Percentiles rank a stretch among this genome's conserved stretches.
Conservation (phyloP, 805 yeast species). For the Saturnispora mendoncae region DNA sequence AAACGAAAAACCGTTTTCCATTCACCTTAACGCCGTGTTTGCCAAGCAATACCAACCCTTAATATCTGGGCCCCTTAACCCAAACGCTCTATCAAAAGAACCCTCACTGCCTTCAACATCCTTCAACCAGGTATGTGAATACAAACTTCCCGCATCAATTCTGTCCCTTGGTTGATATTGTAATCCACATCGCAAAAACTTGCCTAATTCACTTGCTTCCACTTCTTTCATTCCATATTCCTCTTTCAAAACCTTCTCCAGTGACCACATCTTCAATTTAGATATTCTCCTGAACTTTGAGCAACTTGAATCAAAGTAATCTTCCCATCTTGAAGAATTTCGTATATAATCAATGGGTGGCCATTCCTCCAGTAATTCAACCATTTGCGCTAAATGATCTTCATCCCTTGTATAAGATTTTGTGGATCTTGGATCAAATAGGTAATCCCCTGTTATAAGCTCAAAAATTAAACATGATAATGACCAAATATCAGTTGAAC, state of each 20-base stretch:
- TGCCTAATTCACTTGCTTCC: slow-evolving; percentile 33
- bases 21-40: neutral
- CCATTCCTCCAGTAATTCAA: slow-evolving; percentile 38
- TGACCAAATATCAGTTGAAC: slow-evolving; percentile 56
- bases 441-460: slow-evolving; percentile 50
- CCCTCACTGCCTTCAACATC: slow-evolving; percentile 20
- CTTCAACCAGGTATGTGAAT: slow-evolving; percentile 46
- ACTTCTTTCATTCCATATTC: slow-evolving; percentile 39
- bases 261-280: slow-evolving; percentile 43
- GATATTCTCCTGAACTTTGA: slow-evolving; percentile 35
- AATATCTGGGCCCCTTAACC: slow-evolving; percentile 28
- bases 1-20: neutral
- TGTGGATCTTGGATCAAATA: slow-evolving; percentile 53
- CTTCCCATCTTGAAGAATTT: slow-evolving; percentile 32
- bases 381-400: slow-evolving; percentile 55
- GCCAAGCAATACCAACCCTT: slow-evolving; percentile 18
- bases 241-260: slow-evolving; percentile 39
- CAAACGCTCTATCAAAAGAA: slow-evolving; percentile 21
- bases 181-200: slow-evolving; percentile 44
- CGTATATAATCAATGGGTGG: slow-evolving; percentile 33
- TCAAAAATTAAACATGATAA: slow-evolving; percentile 52
- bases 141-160: slow-evolving; percentile 45
- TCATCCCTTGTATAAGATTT: slow-evolving; percentile 42
- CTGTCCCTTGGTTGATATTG: slow-evolving; percentile 40
- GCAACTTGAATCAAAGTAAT: slow-evolving; percentile 32